A percentile compares a stretch with the other conserved stretches of the same genome.
Conservation (phyloP, 2,329 filamentous ascomycete genomes). For the Aspergillus carbonarius region DNA sequence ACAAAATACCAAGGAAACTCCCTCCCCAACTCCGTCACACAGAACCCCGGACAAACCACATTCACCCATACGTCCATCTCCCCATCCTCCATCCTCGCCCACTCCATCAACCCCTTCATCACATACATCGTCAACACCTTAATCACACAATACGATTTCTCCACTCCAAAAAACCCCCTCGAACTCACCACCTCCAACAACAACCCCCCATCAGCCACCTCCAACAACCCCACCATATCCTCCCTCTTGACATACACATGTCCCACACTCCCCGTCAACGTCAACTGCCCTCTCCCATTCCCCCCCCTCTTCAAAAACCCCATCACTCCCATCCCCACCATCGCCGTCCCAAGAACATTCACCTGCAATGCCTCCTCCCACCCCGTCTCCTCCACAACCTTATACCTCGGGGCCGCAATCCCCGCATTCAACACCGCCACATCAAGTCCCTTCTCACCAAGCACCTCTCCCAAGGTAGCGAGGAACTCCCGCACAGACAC, state of each 20-base stretch:
- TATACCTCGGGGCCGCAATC: neutral
- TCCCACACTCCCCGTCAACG: neutral
- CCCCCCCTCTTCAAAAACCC: neutral
- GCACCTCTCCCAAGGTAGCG: neutral
- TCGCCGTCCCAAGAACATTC: neutral
- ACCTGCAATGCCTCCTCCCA: neutral
- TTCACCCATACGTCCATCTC: neutral
- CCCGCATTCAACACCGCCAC: neutral
- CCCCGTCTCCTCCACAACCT: neutral
- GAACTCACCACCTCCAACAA: neutral
- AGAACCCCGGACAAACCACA: neutral
- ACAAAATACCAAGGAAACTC: neutral
- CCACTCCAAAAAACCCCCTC: neutral
- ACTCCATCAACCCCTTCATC: constrained; percentile 1
- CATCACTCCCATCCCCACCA: neutral
- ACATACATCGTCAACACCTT: constrained; percentile 36
- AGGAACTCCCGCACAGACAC: neutral
- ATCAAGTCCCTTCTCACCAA: neutral
- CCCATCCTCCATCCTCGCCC: neutral
- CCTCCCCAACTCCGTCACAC: neutral
- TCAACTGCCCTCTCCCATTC: neutral
- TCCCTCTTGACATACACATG: neutral
- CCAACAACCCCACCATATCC: neutral
- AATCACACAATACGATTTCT: constrained; percentile 16
- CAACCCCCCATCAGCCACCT: neutral